A percentile compares a stretch with the other conserved stretches of the same genome.
These are phyloP conservation scores for Fusarium guadeloupense DNA, from an alignment of 2,329 filamentous ascomycete species.

Conservation along the genomic window DNA sequence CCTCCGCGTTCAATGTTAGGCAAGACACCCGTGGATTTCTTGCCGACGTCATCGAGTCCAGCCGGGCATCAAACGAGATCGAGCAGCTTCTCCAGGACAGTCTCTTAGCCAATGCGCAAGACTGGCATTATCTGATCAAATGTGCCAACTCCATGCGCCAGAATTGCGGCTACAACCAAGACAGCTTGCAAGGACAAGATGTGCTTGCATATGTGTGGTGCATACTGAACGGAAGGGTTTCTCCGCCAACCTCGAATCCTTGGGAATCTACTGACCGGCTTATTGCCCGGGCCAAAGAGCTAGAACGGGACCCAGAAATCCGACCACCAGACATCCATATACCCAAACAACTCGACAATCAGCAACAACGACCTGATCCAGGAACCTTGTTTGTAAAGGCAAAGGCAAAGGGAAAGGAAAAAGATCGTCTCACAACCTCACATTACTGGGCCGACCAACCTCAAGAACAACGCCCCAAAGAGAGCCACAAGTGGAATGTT, in stretches of 20 bases:
- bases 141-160: slow-evolving; percentile 46
- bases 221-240: slow-evolving; percentile 27
- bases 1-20: slow-evolving; percentile 48
- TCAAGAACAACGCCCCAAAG: slow-evolving; percentile 18
- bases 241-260: slow-evolving; percentile 19
- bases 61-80: slow-evolving; percentile 42
- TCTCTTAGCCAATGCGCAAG: slow-evolving; percentile 47
- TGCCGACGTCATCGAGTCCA: slow-evolving; percentile 43
- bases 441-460: slow-evolving; percentile 44
- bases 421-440: slow-evolving; percentile 32
- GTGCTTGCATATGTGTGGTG: slow-evolving; percentile 46
- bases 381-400: slow-evolving; percentile 9
- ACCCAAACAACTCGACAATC: slow-evolving; percentile 1
- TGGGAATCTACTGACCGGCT: slow-evolving; percentile 51
- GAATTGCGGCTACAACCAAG: slow-evolving; percentile 9
- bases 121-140: slow-evolving; percentile 49
- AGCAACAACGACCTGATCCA: slow-evolving; percentile 8
- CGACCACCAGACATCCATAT: slow-evolving; percentile 20
- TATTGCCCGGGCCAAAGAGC: slow-evolving; percentile 44
- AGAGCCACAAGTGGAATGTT: slow-evolving; percentile 25
- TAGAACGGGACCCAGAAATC: slow-evolving; percentile 39
- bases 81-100: slow-evolving; percentile 44
- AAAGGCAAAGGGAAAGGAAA: slow-evolving; percentile 29
- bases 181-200: slow-evolving; percentile 47
- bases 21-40: slow-evolving; percentile 47